Conservation (phyloP, 2,329 filamentous ascomycete genomes). For the Trichoderma koningii region DNA sequence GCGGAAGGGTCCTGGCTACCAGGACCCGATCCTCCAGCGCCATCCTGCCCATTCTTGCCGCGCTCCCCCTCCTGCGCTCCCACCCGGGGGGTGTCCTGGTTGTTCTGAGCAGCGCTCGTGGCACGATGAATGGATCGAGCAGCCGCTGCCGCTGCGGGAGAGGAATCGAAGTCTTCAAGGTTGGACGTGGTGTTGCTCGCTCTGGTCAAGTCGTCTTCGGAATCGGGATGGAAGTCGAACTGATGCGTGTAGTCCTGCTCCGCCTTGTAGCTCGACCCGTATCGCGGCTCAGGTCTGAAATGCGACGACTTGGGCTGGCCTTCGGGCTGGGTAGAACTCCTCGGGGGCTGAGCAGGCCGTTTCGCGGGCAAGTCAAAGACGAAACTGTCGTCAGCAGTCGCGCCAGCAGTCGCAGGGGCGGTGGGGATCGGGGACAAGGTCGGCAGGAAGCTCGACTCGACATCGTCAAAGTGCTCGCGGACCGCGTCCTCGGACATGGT, state of each 20-base stretch:
- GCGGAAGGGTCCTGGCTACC: slow-evolving; percentile 37
- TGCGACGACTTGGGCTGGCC: background rate
- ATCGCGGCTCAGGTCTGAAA: background rate
- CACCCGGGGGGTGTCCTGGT: slow-evolving; percentile 22
- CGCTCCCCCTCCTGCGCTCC: slow-evolving; percentile 35
- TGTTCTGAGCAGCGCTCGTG: slow-evolving; percentile 45
- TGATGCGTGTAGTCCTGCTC: slow-evolving; percentile 29
- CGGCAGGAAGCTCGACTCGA: slow-evolving; percentile 67
- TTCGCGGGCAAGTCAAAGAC: slow-evolving; percentile 54
- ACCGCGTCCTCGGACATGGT: slow-evolving; percentile 57
- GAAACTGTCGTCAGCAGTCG: slow-evolving; percentile 60
- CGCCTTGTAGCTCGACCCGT: slow-evolving; percentile 29
- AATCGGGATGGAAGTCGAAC: slow-evolving; percentile 24
- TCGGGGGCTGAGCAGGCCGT: slow-evolving; percentile 31
- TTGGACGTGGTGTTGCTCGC: slow-evolving; percentile 50
- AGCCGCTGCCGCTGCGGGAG: slow-evolving; percentile 57
- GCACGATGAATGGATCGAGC: slow-evolving; percentile 56
- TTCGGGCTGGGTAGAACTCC: background rate
- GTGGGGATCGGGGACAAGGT: slow-evolving; percentile 58
- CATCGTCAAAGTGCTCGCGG: slow-evolving; percentile 60
- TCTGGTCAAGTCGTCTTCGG: slow-evolving; percentile 35
- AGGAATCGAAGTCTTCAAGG: slow-evolving; percentile 58
- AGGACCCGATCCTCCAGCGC: slow-evolving; percentile 37
- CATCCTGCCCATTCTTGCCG: slow-evolving; percentile 36
- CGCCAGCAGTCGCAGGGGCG: slow-evolving; percentile 43